Percentiles rank a stretch among this genome's conserved stretches.
Evolutionary conservation across 768 basidiomycete genomes (phyloP).

Genomic region (Trametopsis cervina): DNA sequence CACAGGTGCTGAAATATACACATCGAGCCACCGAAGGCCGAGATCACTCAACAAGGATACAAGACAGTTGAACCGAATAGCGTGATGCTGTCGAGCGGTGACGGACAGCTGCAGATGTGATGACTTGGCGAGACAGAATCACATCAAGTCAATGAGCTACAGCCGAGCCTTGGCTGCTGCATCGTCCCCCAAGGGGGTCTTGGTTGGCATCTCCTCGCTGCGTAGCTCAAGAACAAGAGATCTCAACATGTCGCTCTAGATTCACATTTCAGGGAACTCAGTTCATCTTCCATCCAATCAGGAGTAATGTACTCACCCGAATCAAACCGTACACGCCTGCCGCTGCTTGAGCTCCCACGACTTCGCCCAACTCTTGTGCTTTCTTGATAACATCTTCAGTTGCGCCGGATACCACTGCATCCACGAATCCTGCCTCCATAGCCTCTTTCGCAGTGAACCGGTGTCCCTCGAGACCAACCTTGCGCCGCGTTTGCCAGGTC

Average conservation of each 20-base stretch:
- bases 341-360: slow-evolving; percentile 42
- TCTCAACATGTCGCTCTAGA: slow-evolving; percentile 48
- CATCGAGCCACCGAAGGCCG: too few relatives aligned
- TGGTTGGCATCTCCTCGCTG: slow-evolving; percentile 31
- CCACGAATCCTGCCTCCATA: slow-evolving; percentile 59
- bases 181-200: slow-evolving; percentile 37
- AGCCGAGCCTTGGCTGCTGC: slow-evolving; percentile 43
- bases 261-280: too few relatives aligned
- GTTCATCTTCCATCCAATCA: too few relatives aligned
- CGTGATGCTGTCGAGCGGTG: too few relatives aligned
- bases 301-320: slow-evolving; percentile 45
- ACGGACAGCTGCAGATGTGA: too few relatives aligned
- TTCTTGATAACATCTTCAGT: slow-evolving; percentile 56
- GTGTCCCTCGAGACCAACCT: slow-evolving; percentile 74
- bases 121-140: too few relatives aligned
- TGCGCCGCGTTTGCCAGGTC: slow-evolving; percentile 50
- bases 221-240: too few relatives aligned
- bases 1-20: too few relatives aligned
- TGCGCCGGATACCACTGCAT: slow-evolving; percentile 54
- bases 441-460: slow-evolving; percentile 73
- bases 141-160: slow-evolving; percentile 6
- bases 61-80: too few relatives aligned
- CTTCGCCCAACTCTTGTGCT: slow-evolving; percentile 55
- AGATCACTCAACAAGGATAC: too few relatives aligned
- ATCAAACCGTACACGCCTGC: slow-evolving; percentile 68